Percentiles rank a stretch among this genome's conserved stretches.
Conservation (phyloP, 352 stramenopile genomes). For the Phytophthora chlamydospora region DNA sequence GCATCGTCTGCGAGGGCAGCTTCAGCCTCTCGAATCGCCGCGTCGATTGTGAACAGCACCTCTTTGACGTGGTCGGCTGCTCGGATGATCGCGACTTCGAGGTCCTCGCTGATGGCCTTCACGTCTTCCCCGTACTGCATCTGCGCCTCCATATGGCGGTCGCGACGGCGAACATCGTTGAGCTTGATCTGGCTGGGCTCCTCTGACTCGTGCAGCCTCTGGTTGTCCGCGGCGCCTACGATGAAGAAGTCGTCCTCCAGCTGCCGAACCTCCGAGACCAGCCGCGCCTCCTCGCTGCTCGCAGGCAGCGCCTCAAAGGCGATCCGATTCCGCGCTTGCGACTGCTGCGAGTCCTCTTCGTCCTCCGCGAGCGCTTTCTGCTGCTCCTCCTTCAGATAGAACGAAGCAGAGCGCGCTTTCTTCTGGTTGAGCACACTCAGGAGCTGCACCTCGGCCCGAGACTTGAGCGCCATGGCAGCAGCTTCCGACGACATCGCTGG, state of each 20-base stretch:
- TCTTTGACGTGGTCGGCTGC: slow-evolving; percentile 68
- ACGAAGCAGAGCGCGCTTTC: slow-evolving; percentile 47
- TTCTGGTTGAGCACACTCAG: slow-evolving; percentile 56
- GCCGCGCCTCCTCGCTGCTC: slow-evolving; percentile 43
- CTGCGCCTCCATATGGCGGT: slow-evolving; percentile 62
- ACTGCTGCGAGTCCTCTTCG: slow-evolving; percentile 20
- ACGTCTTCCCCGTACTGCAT: slow-evolving; percentile 54
- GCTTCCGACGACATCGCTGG: slow-evolving; percentile 22
- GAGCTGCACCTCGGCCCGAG: slow-evolving; percentile 58
- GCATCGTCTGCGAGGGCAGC: slow-evolving; percentile 37
- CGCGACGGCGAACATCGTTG: slow-evolving; percentile 60
- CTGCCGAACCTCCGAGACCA: slow-evolving; percentile 60
- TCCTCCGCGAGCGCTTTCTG: slow-evolving; percentile 35
- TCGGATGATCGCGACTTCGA: slow-evolving; percentile 60
- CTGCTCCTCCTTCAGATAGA: slow-evolving; percentile 54
- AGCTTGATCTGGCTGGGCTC: slow-evolving; percentile 55
- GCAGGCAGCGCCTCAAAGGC: slow-evolving; percentile 17
- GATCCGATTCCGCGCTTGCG: slow-evolving; percentile 18
- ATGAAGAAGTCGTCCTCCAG: slow-evolving; percentile 53
- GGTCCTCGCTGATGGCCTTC: slow-evolving; percentile 64
- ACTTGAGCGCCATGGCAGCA: slow-evolving; percentile 45
- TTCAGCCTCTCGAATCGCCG: slow-evolving; percentile 24
- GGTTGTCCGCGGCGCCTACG: slow-evolving; percentile 13
- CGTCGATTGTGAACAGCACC: slow-evolving; percentile 46
- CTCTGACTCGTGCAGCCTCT: slow-evolving; percentile 3